Evolutionary conservation across 805 yeast genomes (phyloP).

Genomic region (Hyphopichia homilentoma): DNA sequence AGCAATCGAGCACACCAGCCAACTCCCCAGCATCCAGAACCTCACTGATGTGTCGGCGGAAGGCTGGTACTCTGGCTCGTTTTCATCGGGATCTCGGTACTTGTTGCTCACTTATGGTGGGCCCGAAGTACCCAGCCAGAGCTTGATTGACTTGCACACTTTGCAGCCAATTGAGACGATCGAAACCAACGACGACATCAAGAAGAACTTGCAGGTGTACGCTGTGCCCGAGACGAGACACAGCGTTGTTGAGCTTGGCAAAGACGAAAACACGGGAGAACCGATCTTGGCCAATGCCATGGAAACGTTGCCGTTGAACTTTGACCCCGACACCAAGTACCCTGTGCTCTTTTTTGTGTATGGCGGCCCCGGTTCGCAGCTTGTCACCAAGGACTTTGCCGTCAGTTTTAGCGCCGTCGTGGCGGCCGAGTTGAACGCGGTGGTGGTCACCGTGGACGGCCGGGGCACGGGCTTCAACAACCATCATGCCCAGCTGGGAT

Average conservation of each 20-base stretch:
- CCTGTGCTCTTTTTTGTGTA: slow-evolving; percentile 88
- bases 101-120: slow-evolving; percentile 71
- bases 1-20: slow-evolving; percentile 22
- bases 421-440: slow-evolving; percentile 72
- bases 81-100: slow-evolving; percentile 76
- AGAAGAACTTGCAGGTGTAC: slow-evolving; percentile 35
- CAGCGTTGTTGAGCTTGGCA: slow-evolving; percentile 51
- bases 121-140: slow-evolving; percentile 78
- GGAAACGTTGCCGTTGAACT: slow-evolving; percentile 75
- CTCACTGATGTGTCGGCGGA: slow-evolving; percentile 34
- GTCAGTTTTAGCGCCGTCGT: slow-evolving; percentile 69
- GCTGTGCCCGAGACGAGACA: slow-evolving; percentile 54
- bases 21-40: slow-evolving; percentile 46
- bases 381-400: slow-evolving; percentile 59
- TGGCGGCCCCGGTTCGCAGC: slow-evolving; percentile 95
- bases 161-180: slow-evolving; percentile 36
- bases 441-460: slow-evolving; percentile 94
- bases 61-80: slow-evolving; percentile 69
- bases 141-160: slow-evolving; percentile 46
- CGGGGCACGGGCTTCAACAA: slow-evolving; percentile 95
- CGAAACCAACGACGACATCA: slow-evolving; percentile 45
- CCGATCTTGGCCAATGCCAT: slow-evolving; percentile 56
- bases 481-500: slow-evolving; percentile 37
- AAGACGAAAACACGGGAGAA: slow-evolving; percentile 44
- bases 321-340: slow-evolving; percentile 59